Conservation (phyloP, 352 stramenopile genomes). For the Pythium aphanidermatum region DNA sequence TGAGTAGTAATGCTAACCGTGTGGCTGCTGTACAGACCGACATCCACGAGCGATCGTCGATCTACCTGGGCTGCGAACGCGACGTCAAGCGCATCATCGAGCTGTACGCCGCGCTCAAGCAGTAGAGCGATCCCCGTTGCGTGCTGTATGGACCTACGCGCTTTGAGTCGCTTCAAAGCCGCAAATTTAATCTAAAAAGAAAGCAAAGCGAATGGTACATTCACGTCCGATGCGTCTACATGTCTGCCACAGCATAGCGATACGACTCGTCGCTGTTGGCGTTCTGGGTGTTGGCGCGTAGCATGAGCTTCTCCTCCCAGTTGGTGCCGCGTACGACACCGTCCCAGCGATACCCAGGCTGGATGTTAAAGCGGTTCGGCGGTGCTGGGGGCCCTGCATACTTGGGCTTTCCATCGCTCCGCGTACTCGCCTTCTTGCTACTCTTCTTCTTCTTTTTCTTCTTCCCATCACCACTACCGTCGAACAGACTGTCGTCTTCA, state of each 20-base stretch:
- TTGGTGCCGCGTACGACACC: conserved; percentile 94
- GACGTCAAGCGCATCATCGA: conserved; percentile 80
- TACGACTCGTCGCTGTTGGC: conserved; percentile 71
- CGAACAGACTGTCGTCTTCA: conserved; percentile 42
- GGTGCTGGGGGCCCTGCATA: conserved; percentile 69
- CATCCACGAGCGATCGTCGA: conserved; percentile 97
- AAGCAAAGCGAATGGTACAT: no score
- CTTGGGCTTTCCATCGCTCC: conserved; percentile 37
- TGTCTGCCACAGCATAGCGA: conserved; percentile 74
- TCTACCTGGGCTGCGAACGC: conserved; percentile 94
- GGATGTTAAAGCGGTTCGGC: conserved; percentile 86
- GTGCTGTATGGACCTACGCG: no score
- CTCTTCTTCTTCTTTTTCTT: conserved; percentile 28
- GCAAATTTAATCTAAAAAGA: no score
- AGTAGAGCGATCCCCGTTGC: no score
- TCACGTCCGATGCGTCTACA: no score
- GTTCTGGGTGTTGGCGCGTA: conserved; percentile 57
- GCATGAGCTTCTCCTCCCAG: conserved; percentile 93
- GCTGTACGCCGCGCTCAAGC: conserved; percentile 61
- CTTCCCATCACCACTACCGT: neutral
- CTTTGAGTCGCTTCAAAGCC: no score
- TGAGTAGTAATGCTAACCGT: conserved; percentile 8
- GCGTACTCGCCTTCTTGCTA: conserved; percentile 39
- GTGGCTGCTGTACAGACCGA: conserved; percentile 34
- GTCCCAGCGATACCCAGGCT: conserved; percentile 98